Percentiles rank a stretch among this genome's conserved stretches.
These are phyloP conservation scores for Botryosphaeria dothidea DNA, from an alignment of 2,329 filamentous ascomycete genomes.

Conservation along the genomic window DNA sequence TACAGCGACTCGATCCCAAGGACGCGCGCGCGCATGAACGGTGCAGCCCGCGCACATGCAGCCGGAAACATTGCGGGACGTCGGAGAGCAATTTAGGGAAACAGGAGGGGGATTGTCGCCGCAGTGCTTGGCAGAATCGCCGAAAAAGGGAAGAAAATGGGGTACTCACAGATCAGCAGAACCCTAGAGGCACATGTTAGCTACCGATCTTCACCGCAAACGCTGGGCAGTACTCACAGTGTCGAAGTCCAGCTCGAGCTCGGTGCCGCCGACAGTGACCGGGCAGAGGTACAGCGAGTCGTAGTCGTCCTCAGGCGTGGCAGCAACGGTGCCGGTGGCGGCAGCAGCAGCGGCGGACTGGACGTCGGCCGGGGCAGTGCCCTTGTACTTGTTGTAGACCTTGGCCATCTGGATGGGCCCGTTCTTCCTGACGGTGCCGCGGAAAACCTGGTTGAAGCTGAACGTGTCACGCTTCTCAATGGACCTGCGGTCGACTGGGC, in stretches of 20 bases:
- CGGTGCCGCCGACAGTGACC: slow-evolving; percentile 64
- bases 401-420: slow-evolving; percentile 41
- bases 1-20: background rate
- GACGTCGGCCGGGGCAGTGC: slow-evolving; percentile 31
- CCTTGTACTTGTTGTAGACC: slow-evolving; percentile 42
- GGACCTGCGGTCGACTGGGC: slow-evolving; percentile 34
- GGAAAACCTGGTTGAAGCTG: slow-evolving; percentile 34
- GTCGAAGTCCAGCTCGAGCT: slow-evolving; percentile 68
- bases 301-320: slow-evolving; percentile 43
- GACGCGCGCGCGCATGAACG: background rate
- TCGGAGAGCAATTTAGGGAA: background rate
- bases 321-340: slow-evolving; percentile 40
- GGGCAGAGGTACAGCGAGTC: slow-evolving; percentile 49
- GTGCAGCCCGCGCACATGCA: background rate
- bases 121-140: slow-evolving; percentile 1
- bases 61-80: background rate
- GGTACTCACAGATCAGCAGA: slow-evolving; percentile 57
- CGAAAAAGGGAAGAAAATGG: background rate
- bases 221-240: slow-evolving; percentile 50
- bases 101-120: background rate
- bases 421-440: slow-evolving; percentile 35
- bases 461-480: slow-evolving; percentile 33
- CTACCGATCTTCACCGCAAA: background rate
- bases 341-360: slow-evolving; percentile 35
- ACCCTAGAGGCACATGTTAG: slow-evolving; percentile 25